Percentiles rank a stretch among this genome's conserved stretches.
These are phyloP conservation scores for Rubia balearica DNA, from an alignment of 305 asterid species.

Conservation along the genomic window DNA sequence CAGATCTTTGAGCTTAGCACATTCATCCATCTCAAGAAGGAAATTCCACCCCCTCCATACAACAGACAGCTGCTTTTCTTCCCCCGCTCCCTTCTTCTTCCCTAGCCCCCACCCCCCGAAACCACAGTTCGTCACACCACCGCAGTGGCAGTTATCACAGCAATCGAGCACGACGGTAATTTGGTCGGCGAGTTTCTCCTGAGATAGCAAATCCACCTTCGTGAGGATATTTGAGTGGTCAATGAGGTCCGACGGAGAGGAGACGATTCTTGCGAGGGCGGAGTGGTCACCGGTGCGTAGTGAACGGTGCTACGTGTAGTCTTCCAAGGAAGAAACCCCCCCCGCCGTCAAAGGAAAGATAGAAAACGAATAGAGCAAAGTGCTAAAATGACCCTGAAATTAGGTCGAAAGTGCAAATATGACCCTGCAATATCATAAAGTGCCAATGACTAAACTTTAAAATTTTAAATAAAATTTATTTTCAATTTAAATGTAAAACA, in stretches of 20 bases:
- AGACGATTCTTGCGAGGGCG: slow-evolving; percentile 41
- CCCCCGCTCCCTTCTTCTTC: too few relatives aligned
- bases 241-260: slow-evolving; percentile 43
- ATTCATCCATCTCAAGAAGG: slow-evolving; percentile 40
- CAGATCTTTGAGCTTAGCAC: slow-evolving; percentile 60
- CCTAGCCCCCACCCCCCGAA: too few relatives aligned
- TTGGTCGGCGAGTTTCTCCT: slow-evolving; percentile 49
- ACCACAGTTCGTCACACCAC: not conserved
- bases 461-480: too few relatives aligned
- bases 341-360: too few relatives aligned
- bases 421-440: too few relatives aligned
- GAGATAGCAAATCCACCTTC: slow-evolving; percentile 57
- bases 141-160: slow-evolving; percentile 45
- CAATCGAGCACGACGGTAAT: slow-evolving; percentile 62
- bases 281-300: slow-evolving; percentile 55
- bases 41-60: slow-evolving; percentile 66
- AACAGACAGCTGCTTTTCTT: slow-evolving; percentile 33
- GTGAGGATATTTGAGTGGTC: slow-evolving; percentile 37
- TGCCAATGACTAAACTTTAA: too few relatives aligned
- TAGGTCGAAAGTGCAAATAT: too few relatives aligned
- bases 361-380: too few relatives aligned
- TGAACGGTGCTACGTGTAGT: slow-evolving; percentile 66
- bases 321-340: slow-evolving; percentile 42
- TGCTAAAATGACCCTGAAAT: too few relatives aligned
- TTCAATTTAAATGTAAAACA: too few relatives aligned